Percentiles rank a stretch among this genome's conserved stretches.
Conservation (phyloP, 2,329 filamentous ascomycete genomes). For the Monilinia vaccinii-corymbosi region DNA sequence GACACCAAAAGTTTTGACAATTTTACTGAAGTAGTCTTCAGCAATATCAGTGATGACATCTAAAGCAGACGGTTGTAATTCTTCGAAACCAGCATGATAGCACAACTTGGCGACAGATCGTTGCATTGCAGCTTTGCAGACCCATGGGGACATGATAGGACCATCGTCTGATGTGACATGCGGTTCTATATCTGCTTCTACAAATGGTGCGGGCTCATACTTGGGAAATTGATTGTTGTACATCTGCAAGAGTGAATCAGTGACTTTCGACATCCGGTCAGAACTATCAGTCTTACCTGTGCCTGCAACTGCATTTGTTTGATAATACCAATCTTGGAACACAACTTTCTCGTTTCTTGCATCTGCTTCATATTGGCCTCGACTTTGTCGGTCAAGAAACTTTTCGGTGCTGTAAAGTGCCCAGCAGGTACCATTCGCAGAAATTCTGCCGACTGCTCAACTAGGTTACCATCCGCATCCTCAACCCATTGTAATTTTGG, state of each 20-base stretch:
- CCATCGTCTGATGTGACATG: constrained; percentile 85
- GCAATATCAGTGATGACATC: constrained; percentile 86
- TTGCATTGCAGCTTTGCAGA: constrained; percentile 76
- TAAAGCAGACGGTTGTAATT: constrained; percentile 88
- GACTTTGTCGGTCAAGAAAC: constrained; percentile 68
- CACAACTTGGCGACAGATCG: constrained; percentile 90
- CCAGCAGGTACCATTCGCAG: constrained; percentile 68
- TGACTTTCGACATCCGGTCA: constrained; percentile 11
- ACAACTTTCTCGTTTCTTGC: constrained; percentile 93
- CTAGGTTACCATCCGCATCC: constrained; percentile 78
- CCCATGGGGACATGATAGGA: constrained; percentile 74
- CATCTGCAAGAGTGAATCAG: constrained; percentile 39
- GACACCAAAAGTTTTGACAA: constrained; percentile 68
- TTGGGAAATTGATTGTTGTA: constrained; percentile 98
- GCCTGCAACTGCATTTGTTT: constrained; percentile 99
- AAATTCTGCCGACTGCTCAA: constrained; percentile 81
- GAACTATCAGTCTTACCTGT: constrained; percentile 54
- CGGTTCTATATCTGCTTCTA: constrained; percentile 78
- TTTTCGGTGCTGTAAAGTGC: constrained; percentile 65
- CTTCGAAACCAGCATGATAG: constrained; percentile 93
- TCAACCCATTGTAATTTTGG: constrained; percentile 77
- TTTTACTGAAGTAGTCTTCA: constrained; percentile 78
- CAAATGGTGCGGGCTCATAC: constrained; percentile 82
- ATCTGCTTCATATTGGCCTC: constrained; percentile 89
- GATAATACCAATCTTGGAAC: constrained; percentile 92